Base-by-base conservation (phyloP, 2,329 filamentous ascomycete species). In the Aspergillus sp. region DNA sequence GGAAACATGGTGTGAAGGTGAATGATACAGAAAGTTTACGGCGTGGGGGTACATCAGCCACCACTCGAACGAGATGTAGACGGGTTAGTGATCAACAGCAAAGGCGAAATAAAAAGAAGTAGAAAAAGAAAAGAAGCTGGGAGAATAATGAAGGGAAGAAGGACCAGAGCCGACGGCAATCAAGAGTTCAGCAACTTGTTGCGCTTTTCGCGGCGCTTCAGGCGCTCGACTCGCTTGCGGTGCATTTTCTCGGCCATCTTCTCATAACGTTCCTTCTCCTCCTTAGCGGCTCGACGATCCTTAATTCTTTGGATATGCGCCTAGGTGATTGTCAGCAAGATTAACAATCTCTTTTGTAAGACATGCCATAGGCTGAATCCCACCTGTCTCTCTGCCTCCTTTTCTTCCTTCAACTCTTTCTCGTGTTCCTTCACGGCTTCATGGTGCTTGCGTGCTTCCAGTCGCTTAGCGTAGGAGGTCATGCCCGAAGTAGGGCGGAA, bases 161-260 rank as follows among this genome's bases (percentile, higher is more conserved):
- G 43, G 32, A 17, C 17, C 57, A 59, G 41, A 50, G 10, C 17
- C 51, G 17, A 38, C 58, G 17, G 32, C 54, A 25, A 28, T 78
- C 65, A 81, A 32, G 79, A 80, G 64, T 75, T 78, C 57, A 81
- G 71, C 58, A 81, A 57, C 69, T 80, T 81, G 69, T 81, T 99
- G 74, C 95, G 88, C 88, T 98, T 98, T 83, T 99, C 95, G 78
- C 92, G 91, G 74, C 93, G 87, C 88, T 92, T 97, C 78, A 97
- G 79, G 69, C 95, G 87, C 80, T 99, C 95, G 12, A 98, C 89
- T 63, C 93, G 85, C 84, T 97, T 98, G 79, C 87, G 88, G 81
- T 98, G 94, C 95, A 99, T 98, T 82, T 95, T 98, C 80, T 92
- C 91, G 19, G 92, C 94, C 87, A 99, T 87, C 82, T 93, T 91